phyloP scores from a whole-genome alignment of 208 protist species.

The Trypanosoma mega region DNA sequence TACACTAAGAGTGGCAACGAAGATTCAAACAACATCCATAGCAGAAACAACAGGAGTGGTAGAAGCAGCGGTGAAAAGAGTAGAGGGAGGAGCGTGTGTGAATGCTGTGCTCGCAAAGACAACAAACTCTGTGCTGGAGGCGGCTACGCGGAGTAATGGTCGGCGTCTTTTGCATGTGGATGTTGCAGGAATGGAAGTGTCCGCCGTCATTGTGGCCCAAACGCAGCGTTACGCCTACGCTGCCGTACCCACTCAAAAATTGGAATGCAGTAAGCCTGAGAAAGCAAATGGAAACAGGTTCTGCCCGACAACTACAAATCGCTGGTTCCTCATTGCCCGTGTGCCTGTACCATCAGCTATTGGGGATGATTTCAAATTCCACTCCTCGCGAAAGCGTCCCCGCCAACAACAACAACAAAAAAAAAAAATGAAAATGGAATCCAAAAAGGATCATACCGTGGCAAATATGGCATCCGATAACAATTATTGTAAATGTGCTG shows the following conservation, averaged over 20 bases:
- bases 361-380: not conserved
- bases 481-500: too few species aligned
- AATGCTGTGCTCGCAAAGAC: not conserved
- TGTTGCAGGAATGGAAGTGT: slow-evolving; percentile 70
- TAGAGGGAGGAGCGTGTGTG: too few species aligned
- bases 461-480: too few species aligned
- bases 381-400: slow-evolving; percentile 4
- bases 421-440: not conserved
- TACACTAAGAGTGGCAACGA: not conserved
- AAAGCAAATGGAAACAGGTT: slow-evolving; percentile 3
- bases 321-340: slow-evolving; percentile 26
- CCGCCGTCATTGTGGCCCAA: slow-evolving; percentile 44
- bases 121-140: slow-evolving; percentile 16
- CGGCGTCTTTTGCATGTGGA: slow-evolving; percentile 60
- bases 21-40: too few species aligned
- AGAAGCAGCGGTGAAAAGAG: not conserved
- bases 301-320: not conserved
- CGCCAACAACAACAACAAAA: not conserved
- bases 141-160: not conserved
- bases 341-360: slow-evolving; percentile 25
- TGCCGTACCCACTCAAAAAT: slow-evolving; percentile 40
- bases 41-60: too few species aligned
- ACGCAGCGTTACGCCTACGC: slow-evolving; percentile 75
- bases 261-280: too few species aligned
- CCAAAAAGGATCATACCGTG: too few species aligned